Evolutionary conservation across 305 asterid species (phyloP).

Genomic region (Rubia occidens): DNA sequence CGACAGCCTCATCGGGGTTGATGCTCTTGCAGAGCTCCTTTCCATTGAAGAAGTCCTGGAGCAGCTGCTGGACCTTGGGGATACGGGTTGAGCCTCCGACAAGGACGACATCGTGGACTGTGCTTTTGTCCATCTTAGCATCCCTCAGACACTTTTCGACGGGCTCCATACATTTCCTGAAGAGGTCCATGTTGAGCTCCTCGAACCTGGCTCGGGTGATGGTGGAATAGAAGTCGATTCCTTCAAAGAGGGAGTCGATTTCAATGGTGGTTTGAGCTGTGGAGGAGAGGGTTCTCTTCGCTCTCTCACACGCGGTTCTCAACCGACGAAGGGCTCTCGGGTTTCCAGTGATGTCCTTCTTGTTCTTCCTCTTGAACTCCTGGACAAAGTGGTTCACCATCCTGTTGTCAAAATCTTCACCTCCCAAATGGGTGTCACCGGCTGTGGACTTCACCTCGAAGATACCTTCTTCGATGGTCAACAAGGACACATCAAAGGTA

Average conservation of each 20-base stretch:
- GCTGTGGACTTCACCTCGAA: slow-evolving; percentile 77
- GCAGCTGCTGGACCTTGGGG: slow-evolving; percentile 63
- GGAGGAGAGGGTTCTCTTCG: slow-evolving; percentile 70
- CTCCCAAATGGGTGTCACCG: slow-evolving; percentile 73
- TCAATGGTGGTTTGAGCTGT: slow-evolving; percentile 78
- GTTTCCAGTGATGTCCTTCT: slow-evolving; percentile 58
- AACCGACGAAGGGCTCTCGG: slow-evolving; percentile 58
- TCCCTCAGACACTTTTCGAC: slow-evolving; percentile 73
- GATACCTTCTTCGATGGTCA: slow-evolving; percentile 71
- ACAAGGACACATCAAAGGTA: slow-evolving; percentile 66
- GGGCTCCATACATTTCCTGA: slow-evolving; percentile 68
- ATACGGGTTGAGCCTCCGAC: slow-evolving; percentile 77
- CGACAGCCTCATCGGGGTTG: slow-evolving; percentile 35
- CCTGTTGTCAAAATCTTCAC: slow-evolving; percentile 70
- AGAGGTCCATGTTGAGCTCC: slow-evolving; percentile 71
- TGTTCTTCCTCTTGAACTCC: slow-evolving; percentile 70
- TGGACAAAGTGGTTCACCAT: slow-evolving; percentile 68
- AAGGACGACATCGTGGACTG: slow-evolving; percentile 60
- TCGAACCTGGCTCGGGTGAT: slow-evolving; percentile 71
- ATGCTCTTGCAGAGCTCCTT: slow-evolving; percentile 35
- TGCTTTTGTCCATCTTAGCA: slow-evolving; percentile 72
- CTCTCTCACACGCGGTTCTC: slow-evolving; percentile 70
- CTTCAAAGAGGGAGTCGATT: slow-evolving; percentile 61
- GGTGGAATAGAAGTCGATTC: slow-evolving; percentile 66
- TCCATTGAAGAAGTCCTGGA: slow-evolving; percentile 72